Conservation (phyloP, 176 grass and related monocot genomes). For the Oryza brachyantha region DNA sequence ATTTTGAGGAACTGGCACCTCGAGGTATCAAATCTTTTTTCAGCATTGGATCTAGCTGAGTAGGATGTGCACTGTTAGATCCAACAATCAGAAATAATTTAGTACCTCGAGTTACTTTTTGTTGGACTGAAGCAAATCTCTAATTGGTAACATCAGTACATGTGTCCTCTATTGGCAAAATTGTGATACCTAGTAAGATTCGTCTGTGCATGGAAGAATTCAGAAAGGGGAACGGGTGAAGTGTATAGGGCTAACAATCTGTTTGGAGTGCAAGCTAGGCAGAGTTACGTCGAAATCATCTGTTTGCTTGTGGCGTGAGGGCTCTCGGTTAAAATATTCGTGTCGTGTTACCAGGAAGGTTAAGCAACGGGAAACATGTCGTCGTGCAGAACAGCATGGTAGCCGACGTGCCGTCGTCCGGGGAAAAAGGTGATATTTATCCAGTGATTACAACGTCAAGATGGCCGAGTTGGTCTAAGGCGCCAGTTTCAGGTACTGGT, state of each 20-base stretch:
- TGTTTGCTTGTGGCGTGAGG: background rate
- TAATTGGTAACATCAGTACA: too few relatives aligned
- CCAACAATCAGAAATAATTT: too few relatives aligned
- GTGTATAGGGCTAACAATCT: background rate
- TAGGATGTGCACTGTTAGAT: too few relatives aligned
- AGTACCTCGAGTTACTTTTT: too few relatives aligned
- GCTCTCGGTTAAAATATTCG: too few relatives aligned
- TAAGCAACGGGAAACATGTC: background rate
- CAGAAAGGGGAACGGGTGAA: background rate
- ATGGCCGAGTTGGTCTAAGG: constrained; percentile 99
- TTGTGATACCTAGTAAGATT: background rate
- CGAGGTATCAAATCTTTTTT: too few relatives aligned
- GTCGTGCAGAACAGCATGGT: background rate
- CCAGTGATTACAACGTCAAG: too few relatives aligned
- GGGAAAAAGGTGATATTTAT: too few relatives aligned
- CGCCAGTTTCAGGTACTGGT: constrained; percentile 88
- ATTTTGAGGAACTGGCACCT: too few relatives aligned
- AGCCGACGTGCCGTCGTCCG: too few relatives aligned
- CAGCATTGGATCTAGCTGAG: too few relatives aligned
- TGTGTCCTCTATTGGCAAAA: background rate
- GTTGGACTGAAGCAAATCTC: too few relatives aligned
- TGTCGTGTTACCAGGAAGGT: background rate
- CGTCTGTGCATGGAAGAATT: background rate
- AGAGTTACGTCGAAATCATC: constrained; percentile 36
- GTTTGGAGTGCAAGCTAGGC: background rate